A percentile compares a stretch with the other conserved stretches of the same genome.
These are phyloP conservation scores for Verticillium albo-atrum DNA, from an alignment of 2,329 filamentous ascomycete genomes.

Conservation along the genomic window DNA sequence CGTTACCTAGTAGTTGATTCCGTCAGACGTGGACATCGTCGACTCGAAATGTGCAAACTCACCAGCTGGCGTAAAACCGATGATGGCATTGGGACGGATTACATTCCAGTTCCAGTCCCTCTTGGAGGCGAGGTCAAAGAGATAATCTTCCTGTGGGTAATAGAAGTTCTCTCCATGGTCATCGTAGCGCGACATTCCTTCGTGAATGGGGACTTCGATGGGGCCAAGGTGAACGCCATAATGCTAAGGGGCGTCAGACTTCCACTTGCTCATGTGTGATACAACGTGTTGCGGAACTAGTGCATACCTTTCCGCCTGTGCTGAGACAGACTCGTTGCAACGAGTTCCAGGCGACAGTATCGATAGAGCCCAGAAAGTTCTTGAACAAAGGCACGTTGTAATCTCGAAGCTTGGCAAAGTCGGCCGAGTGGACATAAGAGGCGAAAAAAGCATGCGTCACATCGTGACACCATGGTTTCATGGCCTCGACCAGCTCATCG, in stretches of 20 bases:
- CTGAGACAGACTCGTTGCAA: constrained; percentile 7
- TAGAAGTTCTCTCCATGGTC: constrained; percentile 39
- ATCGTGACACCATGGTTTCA: constrained; percentile 4
- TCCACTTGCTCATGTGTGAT: too few species aligned
- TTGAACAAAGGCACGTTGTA: constrained; percentile 8
- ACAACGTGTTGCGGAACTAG: too few species aligned
- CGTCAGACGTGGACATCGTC: background rate
- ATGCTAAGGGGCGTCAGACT: constrained; percentile 29
- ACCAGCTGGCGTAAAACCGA: constrained; percentile 21
- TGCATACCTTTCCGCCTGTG: constrained; percentile 9
- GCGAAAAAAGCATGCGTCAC: constrained; percentile 12
- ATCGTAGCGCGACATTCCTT: constrained; percentile 33
- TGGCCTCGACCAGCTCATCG: constrained; percentile 6
- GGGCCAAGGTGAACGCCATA: constrained; percentile 42
- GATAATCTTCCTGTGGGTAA: constrained; percentile 37
- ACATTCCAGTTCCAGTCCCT: constrained; percentile 20
- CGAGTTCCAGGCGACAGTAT: constrained; percentile 1
- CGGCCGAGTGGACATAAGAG: constrained; percentile 8
- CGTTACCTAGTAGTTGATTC: constrained; percentile 13
- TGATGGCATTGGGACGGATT: constrained; percentile 22
- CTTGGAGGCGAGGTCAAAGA: constrained; percentile 15
- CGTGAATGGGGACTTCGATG: constrained; percentile 36
- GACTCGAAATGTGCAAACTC: background rate
- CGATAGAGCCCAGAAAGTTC: constrained; percentile 8
- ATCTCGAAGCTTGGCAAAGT: constrained; percentile 7